These are phyloP conservation scores for Clausena lansium DNA, from an alignment of 345 rosid species.

Conservation along the genomic window DNA sequence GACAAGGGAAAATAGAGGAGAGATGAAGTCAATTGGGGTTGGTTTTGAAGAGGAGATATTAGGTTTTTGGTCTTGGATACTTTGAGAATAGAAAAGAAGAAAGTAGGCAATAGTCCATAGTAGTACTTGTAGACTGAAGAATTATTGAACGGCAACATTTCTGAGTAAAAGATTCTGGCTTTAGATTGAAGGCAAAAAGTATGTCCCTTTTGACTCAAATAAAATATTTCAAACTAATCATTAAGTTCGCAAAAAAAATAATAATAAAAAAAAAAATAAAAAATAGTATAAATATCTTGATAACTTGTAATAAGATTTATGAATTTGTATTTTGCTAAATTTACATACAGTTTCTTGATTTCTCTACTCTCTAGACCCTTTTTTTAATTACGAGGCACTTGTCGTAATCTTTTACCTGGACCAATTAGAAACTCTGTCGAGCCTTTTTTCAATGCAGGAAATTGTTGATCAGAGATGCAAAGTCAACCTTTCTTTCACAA, in stretches of 20 bases:
- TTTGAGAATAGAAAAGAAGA: background rate
- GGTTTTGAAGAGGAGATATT: background rate
- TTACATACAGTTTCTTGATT: background rate
- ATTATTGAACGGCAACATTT: background rate
- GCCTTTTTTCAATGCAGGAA: conserved; percentile 45
- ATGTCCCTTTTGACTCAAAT: background rate
- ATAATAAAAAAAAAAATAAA: too few species aligned
- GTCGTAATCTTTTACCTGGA: background rate
- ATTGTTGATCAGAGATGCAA: conserved; percentile 66
- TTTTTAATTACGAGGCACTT: background rate
- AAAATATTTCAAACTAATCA: background rate
- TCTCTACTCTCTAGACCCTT: background rate
- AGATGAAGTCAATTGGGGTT: background rate
- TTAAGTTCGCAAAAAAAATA: background rate
- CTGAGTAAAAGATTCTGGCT: background rate
- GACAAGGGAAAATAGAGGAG: background rate
- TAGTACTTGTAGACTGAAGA: background rate
- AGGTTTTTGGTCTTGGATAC: background rate
- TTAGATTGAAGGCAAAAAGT: background rate
- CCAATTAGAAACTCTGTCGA: background rate
- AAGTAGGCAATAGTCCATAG: background rate
- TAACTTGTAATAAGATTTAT: background rate
- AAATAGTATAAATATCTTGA: background rate
- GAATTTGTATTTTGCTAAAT: background rate
- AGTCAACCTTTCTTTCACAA: conserved; percentile 44